Evolutionary conservation across 225 moss, liverwort and hornwort genomes (phyloP), one percentile per base, ranked within the genome.

Genomic region (Bryoerythrophyllum caledonicum): DNA sequence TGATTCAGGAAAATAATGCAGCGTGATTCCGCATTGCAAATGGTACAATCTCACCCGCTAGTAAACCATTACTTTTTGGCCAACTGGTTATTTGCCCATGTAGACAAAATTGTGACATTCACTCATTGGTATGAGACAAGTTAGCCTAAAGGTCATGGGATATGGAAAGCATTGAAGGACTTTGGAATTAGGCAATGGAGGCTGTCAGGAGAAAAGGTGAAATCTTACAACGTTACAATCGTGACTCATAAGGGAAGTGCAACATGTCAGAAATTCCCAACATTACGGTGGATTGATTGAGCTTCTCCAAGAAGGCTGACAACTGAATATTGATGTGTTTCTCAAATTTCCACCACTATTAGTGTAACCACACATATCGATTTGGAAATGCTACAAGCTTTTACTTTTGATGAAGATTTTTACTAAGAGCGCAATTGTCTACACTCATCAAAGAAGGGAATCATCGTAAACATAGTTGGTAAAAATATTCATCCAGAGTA

Each of bases 191-290:
- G 24, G 26, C 72, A 63, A 69, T 63, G 3, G 2, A 49, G 71
- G 27, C 43, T 79, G 82, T 71, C 65, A 23, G 43, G 30, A 0
- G 16, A 70, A 43, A 6, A 19, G 53, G 13, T 27, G 63, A 66
- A 82, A 82, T 71, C 17, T 74, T 82, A 54, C 35, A 66, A 9
- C 5, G 28, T 58, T 37, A 27, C 76, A 21, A 70, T 65, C 43
- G 15, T 38, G 23, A 65, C 61, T 60, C 32, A n/a, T n/a, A n/a
- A n/a, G n/a, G n/a, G n/a, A 4, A 66, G 71, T 60, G 32, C 70
- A 71, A 75, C 0, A 27, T 79, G 82, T 82, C 82, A 82, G 79
- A 35, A 37, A 16, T 37, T 37, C 37, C 25, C 1, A 57, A 35
- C 74, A 78, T 78, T 10, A 71, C 71, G 65, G 32, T 13, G 69